Evolutionary conservation across 345 rosid genomes (phyloP).

Genomic region (Draba incana): DNA sequence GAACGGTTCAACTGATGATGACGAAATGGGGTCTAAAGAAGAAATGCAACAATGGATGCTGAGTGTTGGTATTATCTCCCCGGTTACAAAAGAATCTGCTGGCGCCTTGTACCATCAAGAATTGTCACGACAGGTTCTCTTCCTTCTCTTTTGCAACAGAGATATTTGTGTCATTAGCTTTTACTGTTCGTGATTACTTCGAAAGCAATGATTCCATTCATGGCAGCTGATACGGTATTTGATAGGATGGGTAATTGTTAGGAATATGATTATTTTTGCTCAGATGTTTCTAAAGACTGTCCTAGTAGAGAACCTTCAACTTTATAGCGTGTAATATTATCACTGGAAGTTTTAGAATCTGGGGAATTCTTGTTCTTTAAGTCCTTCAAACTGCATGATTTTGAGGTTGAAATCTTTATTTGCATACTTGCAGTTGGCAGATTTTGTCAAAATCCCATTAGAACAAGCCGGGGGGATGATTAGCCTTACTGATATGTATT

Average conservation of each 20-base stretch:
- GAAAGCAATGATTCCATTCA: background rate
- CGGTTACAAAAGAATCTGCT: slow-evolving; percentile 93
- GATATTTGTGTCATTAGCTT: slow-evolving; percentile 27
- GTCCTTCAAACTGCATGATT: slow-evolving; percentile 1
- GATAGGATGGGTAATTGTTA: background rate
- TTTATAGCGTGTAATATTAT: slow-evolving; percentile 12
- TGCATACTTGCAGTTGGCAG: slow-evolving; percentile 68
- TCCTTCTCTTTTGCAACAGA: slow-evolving; percentile 19
- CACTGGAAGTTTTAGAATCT: slow-evolving; percentile 12
- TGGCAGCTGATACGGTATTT: background rate
- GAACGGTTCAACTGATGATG: slow-evolving; percentile 58
- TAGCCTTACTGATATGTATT: slow-evolving; percentile 85
- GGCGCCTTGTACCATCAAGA: slow-evolving; percentile 95
- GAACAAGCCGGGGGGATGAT: slow-evolving; percentile 97
- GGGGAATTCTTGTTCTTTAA: slow-evolving; percentile 13
- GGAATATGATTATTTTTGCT: background rate
- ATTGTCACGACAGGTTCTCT: slow-evolving; percentile 83
- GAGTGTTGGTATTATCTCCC: slow-evolving; percentile 96
- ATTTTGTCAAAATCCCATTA: slow-evolving; percentile 85
- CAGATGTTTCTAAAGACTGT: background rate
- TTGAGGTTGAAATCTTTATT: slow-evolving; percentile 25
- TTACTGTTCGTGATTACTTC: background rate
- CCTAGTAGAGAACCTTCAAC: slow-evolving; percentile 6
- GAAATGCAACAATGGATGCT: slow-evolving; percentile 94
- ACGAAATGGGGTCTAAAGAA: slow-evolving; percentile 90